phyloP scores from a whole-genome alignment of 2,329 filamentous ascomycete species.

The Parafenestella ontariensis region DNA sequence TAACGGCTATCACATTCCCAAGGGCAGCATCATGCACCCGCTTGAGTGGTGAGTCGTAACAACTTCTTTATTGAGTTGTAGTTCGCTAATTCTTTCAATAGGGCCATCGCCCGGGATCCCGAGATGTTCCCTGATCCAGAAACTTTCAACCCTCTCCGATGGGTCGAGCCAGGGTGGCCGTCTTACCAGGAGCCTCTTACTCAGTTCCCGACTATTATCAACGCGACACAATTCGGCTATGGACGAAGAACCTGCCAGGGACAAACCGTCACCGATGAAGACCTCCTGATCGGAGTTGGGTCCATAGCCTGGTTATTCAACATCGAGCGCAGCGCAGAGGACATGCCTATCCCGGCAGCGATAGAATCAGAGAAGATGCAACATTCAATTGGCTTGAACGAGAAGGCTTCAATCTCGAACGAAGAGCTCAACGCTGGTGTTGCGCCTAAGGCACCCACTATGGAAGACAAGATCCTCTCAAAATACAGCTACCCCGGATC shows the following conservation, averaged over 20 bases:
- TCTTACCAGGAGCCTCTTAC: constrained; percentile 61
- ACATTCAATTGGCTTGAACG: constrained; percentile 32
- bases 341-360: constrained; percentile 7
- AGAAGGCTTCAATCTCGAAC: constrained; percentile 44
- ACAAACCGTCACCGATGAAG: constrained; percentile 51
- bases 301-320: constrained; percentile 56
- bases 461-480: constrained; percentile 33
- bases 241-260: constrained; percentile 58
- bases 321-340: constrained; percentile 36
- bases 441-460: constrained; percentile 17
- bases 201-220: constrained; percentile 61
- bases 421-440: constrained; percentile 48
- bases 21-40: constrained; percentile 57
- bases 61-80: neutral
- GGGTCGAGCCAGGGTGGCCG: constrained; percentile 66
- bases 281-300: constrained; percentile 52
- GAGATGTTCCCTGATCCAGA: constrained; percentile 72
- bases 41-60: constrained; percentile 50
- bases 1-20: constrained; percentile 63
- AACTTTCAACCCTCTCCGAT: constrained; percentile 62
- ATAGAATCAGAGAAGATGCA: constrained; percentile 20
- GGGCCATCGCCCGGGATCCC: constrained; percentile 62
- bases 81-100: constrained; percentile 27
- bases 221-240: constrained; percentile 63
- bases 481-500: constrained; percentile 38